Base-by-base conservation (phyloP, 495 filamentous ascomycete species). In the Daldinia grandis region DNA sequence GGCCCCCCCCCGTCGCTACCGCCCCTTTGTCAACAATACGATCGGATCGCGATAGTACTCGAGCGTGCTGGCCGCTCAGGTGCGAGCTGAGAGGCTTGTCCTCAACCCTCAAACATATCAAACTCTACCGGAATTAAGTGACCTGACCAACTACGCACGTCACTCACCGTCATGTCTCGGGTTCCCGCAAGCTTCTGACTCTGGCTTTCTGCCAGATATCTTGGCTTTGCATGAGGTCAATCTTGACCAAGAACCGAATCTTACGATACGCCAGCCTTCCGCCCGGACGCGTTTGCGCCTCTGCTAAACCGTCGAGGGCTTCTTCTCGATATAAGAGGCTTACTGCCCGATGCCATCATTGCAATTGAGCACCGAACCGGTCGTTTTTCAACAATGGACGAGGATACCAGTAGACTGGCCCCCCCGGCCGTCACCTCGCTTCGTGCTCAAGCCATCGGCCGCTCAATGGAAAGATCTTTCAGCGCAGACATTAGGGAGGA, bases 401-500 rank as follows among this genome's bases (percentile, higher is more conserved):
- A 78, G 63, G 78, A 78, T 74, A 59, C 73, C 64, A 77, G 58
- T 31, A 76, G 70, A 76, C 78, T 85, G 67, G 83, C 81, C 62
- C 81, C 81, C 64, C 81, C 83, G 72, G 81, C 76, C 68, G 80
- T 85, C 66, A 76, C 74, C 71, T 81, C 81, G 69, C 80, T 87
- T 66, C 78, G 86, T 49, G 81, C 80, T 62, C 75, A 82, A 66
- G 76, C 78, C 55, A 81, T 78, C 61, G 80, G 77, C 58, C 67
- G 51, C 38, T 75, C 71, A 53, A 87, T 87, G 86, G 84, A 83
- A 75, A 77, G 86, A 47, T 83, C 84, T 30, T 69, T 87, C 35
- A 87, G 82, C 74, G 82, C 83, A 60, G 79, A 87, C 62, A 87
- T 87, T 37, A 83, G 83, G 66, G 85, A 87, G 75, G 95, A 97